Evolutionary conservation across 306 rosid species (phyloP), one percentile per base, ranked within the genome.

Genomic region (cucumber (Cucumis sativus)): DNA sequence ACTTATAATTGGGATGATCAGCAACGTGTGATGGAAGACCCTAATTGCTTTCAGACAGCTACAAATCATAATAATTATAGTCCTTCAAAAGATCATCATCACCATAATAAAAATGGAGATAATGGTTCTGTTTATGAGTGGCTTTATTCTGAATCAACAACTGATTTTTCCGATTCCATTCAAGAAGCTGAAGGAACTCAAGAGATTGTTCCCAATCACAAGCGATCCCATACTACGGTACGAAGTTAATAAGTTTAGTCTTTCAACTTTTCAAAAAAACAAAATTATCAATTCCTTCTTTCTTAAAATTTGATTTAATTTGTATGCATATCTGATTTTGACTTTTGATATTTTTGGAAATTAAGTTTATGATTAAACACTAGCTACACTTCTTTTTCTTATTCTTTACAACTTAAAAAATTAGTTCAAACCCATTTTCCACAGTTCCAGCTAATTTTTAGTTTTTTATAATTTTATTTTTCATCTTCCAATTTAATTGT

Each of bases 191-290:
- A 65, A 67, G 17, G 76, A 71, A 13, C 79, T 69, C 84, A 79
- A 20, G 90, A 86, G 45, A 69, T 81, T 0, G 57, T 80, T 0
- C 51, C 74, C 67, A 49, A 65, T 67, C 84, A 82, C 51, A 91
- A 93, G 81, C 96, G 93, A 7, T 84, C 79, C 57, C 83, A 75
- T 28, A 33, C 4, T 4, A 51, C 49, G 93, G 45, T 93, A 85
- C n/a, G 9, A 2, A 28, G 15, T 59, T 59, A 23, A 23, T 59
- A 59, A 23, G 18, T 60, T 60, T 60, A 0, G 9, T 60, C 65
- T 10, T 0, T 55, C 2, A 55, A 55, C 59, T n/a, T 21, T 18
- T 9, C 9, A 41, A 2, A 1, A 16, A 28, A 28, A 28, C 1
- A 28, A 28, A 28, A 28, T 17, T 52, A 16, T 18, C 18, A 0